phyloP scores from a whole-genome alignment of 2,329 filamentous ascomycete genomes.

The Cryphonectria japonica region DNA sequence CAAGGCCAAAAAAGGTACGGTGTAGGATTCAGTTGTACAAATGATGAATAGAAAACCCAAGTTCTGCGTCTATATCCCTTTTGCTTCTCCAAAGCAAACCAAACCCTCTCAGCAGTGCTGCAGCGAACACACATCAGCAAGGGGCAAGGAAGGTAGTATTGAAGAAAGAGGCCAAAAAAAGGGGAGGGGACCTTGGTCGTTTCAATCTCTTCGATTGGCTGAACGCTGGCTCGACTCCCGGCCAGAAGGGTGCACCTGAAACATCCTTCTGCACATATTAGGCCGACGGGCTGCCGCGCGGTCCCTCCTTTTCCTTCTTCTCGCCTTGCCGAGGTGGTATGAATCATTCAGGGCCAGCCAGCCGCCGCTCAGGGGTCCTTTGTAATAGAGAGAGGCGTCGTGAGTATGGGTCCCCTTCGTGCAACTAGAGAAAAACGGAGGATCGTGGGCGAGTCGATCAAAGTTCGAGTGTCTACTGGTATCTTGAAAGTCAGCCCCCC shows the following conservation, averaged over 20 bases:
- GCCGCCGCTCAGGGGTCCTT: background rate
- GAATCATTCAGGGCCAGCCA: background rate
- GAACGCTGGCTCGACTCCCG: background rate
- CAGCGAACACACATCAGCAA: background rate
- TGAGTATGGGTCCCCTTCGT: background rate
- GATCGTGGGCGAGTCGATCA: background rate
- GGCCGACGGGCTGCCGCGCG: conserved; percentile 14
- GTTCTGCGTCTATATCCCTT: background rate
- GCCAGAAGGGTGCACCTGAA: conserved; percentile 26
- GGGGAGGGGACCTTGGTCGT: background rate
- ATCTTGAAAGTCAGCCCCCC: background rate
- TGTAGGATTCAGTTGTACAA: background rate
- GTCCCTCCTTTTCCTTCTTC: background rate
- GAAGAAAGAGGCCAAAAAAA: background rate
- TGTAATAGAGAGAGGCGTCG: background rate
- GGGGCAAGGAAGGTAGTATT: background rate
- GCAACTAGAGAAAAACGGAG: background rate
- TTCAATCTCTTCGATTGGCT: conserved; percentile 21
- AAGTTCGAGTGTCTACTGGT: background rate
- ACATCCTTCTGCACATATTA: conserved; percentile 16
- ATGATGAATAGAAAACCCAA: background rate
- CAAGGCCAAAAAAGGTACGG: background rate
- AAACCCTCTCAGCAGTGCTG: background rate
- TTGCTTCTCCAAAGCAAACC: background rate
- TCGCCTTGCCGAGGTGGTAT: background rate